Percentiles rank a stretch among this genome's conserved stretches.
Conservation (phyloP, 805 yeast species). For the Priceomyces carsonii region DNA sequence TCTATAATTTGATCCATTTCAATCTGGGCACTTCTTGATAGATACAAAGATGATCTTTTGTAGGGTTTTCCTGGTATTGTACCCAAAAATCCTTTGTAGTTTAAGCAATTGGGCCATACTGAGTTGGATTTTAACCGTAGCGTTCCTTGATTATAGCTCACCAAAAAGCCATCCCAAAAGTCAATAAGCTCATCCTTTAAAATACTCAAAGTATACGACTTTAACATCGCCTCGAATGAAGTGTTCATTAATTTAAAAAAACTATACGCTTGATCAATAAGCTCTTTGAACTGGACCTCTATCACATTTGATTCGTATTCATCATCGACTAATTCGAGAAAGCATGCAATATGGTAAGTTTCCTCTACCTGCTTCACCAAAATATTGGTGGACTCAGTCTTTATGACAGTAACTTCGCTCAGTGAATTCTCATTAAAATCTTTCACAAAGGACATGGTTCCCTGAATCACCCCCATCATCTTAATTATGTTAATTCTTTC, state of each 20-base stretch:
- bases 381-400: conserved; percentile 24
- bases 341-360: conserved; percentile 26
- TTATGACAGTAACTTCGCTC: conserved; percentile 20
- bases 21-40: conserved; percentile 12
- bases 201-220: conserved; percentile 15
- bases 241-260: conserved; percentile 29
- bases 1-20: conserved; percentile 22
- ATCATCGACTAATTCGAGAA: conserved; percentile 11
- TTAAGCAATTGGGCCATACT: conserved; percentile 38
- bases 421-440: conserved; percentile 18
- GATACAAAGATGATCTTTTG: conserved; percentile 29
- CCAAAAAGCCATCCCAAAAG: conserved; percentile 32
- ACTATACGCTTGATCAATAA: conserved; percentile 21
- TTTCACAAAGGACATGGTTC: conserved; percentile 30
- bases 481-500: conserved; percentile 25
- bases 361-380: conserved; percentile 26
- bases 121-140: conserved; percentile 21
- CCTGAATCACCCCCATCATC: conserved; percentile 37
- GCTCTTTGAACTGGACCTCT: conserved; percentile 24
- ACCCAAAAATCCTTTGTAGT: conserved; percentile 38
- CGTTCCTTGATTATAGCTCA: conserved; percentile 22
- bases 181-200: conserved; percentile 18
- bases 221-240: conserved; percentile 17
- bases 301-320: conserved; percentile 18
- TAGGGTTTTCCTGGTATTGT: conserved; percentile 19